phyloP scores from a whole-genome alignment of 495 filamentous ascomycete species.

The Platismatia glauca region DNA sequence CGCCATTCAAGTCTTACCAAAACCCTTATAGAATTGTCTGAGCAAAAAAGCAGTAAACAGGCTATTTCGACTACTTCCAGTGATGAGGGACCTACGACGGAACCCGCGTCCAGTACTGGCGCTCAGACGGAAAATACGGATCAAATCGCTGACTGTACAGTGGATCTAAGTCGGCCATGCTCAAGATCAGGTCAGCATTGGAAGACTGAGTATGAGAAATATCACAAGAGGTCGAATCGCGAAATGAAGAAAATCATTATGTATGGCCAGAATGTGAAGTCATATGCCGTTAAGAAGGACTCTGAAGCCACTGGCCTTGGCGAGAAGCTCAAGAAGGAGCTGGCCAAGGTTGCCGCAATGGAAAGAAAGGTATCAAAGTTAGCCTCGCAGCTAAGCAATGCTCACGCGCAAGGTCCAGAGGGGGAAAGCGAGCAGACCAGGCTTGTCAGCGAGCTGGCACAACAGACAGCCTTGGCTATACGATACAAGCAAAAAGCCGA shows the following conservation, averaged over 20 bases:
- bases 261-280: slow-evolving; percentile 75
- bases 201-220: slow-evolving; percentile 81
- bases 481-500: slow-evolving; percentile 61
- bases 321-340: slow-evolving; percentile 60
- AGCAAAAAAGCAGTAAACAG: slow-evolving; percentile 6
- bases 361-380: slow-evolving; percentile 52
- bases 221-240: slow-evolving; percentile 66
- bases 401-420: slow-evolving; percentile 12
- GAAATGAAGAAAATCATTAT: slow-evolving; percentile 72
- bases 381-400: slow-evolving; percentile 42
- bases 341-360: slow-evolving; percentile 44
- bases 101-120: neutral
- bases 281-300: slow-evolving; percentile 86
- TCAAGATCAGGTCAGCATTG: slow-evolving; percentile 87
- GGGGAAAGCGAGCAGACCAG: slow-evolving; percentile 40
- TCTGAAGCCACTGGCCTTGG: slow-evolving; percentile 61
- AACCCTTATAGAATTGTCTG: slow-evolving; percentile 24
- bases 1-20: slow-evolving; percentile 25
- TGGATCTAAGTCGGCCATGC: slow-evolving; percentile 70
- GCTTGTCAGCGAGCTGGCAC: slow-evolving; percentile 50
- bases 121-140: slow-evolving; percentile 27
- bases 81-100: slow-evolving; percentile 1
- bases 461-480: slow-evolving; percentile 57
- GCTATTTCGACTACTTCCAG: slow-evolving; percentile 1
- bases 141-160: slow-evolving; percentile 46